These are phyloP conservation scores for Adansonia grandidieri DNA, from an alignment of 441 rosid genomes.

Conservation along the genomic window DNA sequence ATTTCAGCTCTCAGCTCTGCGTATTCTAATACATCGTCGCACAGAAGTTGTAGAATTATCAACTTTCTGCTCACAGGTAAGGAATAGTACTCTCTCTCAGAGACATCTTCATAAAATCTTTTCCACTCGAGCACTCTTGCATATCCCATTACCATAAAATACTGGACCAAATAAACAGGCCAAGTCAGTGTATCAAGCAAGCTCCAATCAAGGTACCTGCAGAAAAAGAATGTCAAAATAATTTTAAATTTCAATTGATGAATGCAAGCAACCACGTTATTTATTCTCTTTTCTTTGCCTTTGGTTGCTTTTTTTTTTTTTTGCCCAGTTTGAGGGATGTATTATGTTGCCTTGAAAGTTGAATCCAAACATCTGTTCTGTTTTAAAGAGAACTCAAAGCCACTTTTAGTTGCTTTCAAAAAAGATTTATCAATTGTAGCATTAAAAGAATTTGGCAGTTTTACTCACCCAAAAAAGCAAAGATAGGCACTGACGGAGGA, in stretches of 20 bases:
- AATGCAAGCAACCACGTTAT: neutral
- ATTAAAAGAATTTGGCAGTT: neutral
- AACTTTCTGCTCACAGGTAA: constrained; percentile 65
- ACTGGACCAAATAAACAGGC: constrained; percentile 83
- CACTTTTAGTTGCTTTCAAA: neutral
- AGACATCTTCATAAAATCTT: constrained; percentile 56
- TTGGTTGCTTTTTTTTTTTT: neutral
- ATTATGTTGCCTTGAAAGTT: constrained; percentile 7
- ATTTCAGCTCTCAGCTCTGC: constrained; percentile 75
- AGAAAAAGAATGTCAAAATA: constrained; percentile 31
- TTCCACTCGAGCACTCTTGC: constrained; percentile 65
- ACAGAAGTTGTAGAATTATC: constrained; percentile 81
- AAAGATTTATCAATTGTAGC: neutral
- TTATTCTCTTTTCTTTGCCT: no score
- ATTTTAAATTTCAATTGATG: constrained; percentile 15
- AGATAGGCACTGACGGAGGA: neutral
- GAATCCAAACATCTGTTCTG: constrained; percentile 3
- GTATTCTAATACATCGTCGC: constrained; percentile 81
- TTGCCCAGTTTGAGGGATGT: neutral
- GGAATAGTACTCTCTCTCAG: constrained; percentile 73
- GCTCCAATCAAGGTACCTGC: constrained; percentile 92
- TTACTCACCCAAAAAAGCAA: neutral
- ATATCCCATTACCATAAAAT: constrained; percentile 80
- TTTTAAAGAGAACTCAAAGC: neutral
- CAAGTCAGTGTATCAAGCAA: constrained; percentile 94